Conservation (phyloP, 2,329 filamentous ascomycete genomes). For the Beauveria rudraprayagi region DNA sequence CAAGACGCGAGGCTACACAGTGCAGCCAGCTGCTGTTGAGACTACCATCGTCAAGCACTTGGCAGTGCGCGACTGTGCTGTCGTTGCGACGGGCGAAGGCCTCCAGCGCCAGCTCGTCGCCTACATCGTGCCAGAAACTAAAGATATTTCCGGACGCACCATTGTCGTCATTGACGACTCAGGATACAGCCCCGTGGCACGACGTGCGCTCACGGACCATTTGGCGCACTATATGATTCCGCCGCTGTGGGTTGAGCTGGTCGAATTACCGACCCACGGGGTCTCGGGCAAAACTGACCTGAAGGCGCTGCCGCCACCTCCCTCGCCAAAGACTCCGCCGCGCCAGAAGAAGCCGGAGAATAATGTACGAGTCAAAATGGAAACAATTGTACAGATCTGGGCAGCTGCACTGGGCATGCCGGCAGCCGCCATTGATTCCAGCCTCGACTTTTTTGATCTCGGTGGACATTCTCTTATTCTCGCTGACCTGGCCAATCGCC, state of each 20-base stretch:
- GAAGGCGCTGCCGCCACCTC: constrained; percentile 61
- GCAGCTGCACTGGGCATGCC: constrained; percentile 61
- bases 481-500: constrained; percentile 64
- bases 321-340: constrained; percentile 38
- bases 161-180: constrained; percentile 59
- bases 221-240: constrained; percentile 82
- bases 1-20: constrained; percentile 70
- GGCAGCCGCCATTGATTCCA: constrained; percentile 51
- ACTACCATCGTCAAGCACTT: constrained; percentile 62
- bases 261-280: constrained; percentile 63
- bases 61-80: constrained; percentile 63
- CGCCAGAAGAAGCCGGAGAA: constrained; percentile 36
- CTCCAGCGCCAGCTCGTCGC: constrained; percentile 68
- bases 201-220: constrained; percentile 55
- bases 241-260: constrained; percentile 65
- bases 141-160: constrained; percentile 48
- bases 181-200: constrained; percentile 62
- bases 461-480: constrained; percentile 71
- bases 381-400: constrained; percentile 65
- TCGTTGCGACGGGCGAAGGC: constrained; percentile 67
- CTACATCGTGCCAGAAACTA: constrained; percentile 63
- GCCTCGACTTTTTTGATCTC: constrained; percentile 74
- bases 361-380: constrained; percentile 56
- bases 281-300: constrained; percentile 75
- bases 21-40: constrained; percentile 70